Percentiles rank a stretch among this genome's conserved stretches.
Evolutionary conservation across 495 filamentous ascomycete genomes (phyloP).

Genomic region (Bryoglossum gracile): DNA sequence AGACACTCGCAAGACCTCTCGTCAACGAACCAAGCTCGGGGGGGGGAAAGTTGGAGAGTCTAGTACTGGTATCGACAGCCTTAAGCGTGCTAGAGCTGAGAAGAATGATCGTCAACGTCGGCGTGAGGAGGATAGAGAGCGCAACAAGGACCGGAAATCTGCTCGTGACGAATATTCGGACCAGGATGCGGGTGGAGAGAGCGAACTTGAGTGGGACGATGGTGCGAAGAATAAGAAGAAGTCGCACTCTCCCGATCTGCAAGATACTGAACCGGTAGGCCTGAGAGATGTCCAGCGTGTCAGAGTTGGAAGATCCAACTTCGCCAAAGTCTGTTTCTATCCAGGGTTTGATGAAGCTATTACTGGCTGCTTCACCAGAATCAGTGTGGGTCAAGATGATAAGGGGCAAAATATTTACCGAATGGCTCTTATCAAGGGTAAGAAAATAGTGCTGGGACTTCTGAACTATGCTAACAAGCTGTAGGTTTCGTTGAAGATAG

Average conservation of each 20-base stretch:
- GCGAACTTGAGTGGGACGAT: slow-evolving; percentile 69
- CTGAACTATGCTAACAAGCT: slow-evolving; percentile 30
- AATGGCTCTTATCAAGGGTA: slow-evolving; percentile 80
- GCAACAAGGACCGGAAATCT: slow-evolving; percentile 40
- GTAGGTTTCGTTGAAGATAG: slow-evolving; percentile 68
- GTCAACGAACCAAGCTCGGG: slow-evolving; percentile 70
- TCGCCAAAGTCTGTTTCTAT: slow-evolving; percentile 82
- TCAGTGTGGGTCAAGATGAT: slow-evolving; percentile 68
- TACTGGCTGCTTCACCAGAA: slow-evolving; percentile 68
- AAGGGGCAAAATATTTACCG: slow-evolving; percentile 70
- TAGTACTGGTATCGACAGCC: slow-evolving; percentile 67
- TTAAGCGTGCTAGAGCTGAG: slow-evolving; percentile 79
- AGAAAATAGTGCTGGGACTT: slow-evolving; percentile 12
- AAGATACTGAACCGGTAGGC: slow-evolving; percentile 50
- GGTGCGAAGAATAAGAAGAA: slow-evolving; percentile 29
- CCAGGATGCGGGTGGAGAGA: slow-evolving; percentile 66
- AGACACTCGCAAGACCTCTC: slow-evolving; percentile 65
- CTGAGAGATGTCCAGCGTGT: slow-evolving; percentile 77
- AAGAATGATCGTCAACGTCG: slow-evolving; percentile 71
- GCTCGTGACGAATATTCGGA: slow-evolving; percentile 48
- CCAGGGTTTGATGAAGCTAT: slow-evolving; percentile 80
- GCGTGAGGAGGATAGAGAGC: slow-evolving; percentile 58
- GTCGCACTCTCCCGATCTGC: slow-evolving; percentile 39
- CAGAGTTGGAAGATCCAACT: slow-evolving; percentile 71
- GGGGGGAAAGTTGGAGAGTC: slow-evolving; percentile 74